Percentiles rank a stretch among this genome's conserved stretches.
These are phyloP conservation scores for Hemileccinum impolitum DNA, from an alignment of 768 basidiomycete species.

Conservation along the genomic window DNA sequence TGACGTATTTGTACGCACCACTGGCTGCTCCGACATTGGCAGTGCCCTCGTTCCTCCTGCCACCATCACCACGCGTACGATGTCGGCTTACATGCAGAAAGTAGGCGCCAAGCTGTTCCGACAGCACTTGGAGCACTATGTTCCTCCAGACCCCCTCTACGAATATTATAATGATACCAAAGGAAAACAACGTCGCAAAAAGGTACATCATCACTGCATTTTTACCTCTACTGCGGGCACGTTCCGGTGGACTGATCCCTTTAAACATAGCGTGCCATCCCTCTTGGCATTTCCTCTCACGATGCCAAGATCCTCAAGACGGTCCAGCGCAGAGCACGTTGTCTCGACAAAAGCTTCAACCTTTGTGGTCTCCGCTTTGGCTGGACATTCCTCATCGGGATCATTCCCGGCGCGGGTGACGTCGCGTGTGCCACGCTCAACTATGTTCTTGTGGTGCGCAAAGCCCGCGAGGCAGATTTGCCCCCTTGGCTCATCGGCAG, in stretches of 20 bases:
- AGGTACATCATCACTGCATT: conserved; percentile 28
- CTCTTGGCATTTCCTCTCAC: conserved; percentile 71
- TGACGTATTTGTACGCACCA: conserved; percentile 13
- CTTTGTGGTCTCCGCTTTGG: conserved; percentile 82
- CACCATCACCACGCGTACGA: background rate
- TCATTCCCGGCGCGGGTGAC: conserved; percentile 71
- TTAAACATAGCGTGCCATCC: conserved; percentile 53
- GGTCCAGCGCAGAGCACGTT: conserved; percentile 74
- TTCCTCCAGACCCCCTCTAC: conserved; percentile 73
- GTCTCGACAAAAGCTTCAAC: conserved; percentile 84
- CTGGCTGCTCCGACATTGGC: background rate
- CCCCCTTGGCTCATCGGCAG: conserved; percentile 61
- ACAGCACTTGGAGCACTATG: conserved; percentile 61
- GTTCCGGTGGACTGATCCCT: conserved; percentile 14
- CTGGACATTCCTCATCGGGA: conserved; percentile 79
- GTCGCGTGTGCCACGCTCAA: conserved; percentile 59
- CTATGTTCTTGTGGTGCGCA: conserved; percentile 74
- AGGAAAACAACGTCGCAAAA: conserved; percentile 31
- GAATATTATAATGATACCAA: conserved; percentile 34
- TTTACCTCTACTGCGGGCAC: conserved; percentile 33
- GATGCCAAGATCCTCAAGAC: conserved; percentile 74
- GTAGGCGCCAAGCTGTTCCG: conserved; percentile 61
- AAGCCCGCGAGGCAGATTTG: conserved; percentile 70
- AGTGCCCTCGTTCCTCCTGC: background rate
- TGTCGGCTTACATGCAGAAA: conserved; percentile 35